A percentile compares a stretch with the other conserved stretches of the same genome.
Conservation (phyloP, 495 filamentous ascomycete genomes). For the Staphylotrichum tortipilum region DNA sequence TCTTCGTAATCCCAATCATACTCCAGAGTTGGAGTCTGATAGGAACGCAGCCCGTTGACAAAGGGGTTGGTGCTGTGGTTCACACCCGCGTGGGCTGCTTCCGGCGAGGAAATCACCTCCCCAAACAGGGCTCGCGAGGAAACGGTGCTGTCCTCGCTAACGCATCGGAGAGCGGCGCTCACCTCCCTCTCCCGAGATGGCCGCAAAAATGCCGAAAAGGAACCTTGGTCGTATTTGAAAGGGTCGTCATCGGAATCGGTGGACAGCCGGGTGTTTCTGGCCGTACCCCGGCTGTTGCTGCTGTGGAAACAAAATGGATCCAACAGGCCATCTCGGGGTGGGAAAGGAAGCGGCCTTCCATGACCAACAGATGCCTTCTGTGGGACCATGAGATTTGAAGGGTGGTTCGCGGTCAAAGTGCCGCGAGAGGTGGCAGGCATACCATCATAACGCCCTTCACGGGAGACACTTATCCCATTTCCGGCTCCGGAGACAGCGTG, state of each 20-base stretch:
- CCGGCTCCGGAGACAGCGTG: too few species aligned
- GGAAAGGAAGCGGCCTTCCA: background rate
- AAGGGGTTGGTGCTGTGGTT: slow-evolving; percentile 11
- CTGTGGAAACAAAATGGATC: background rate
- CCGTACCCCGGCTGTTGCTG: background rate
- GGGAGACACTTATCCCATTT: too few species aligned
- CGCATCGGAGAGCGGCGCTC: slow-evolving; percentile 17
- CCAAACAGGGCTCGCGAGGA: too few species aligned
- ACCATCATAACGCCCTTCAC: too few species aligned
- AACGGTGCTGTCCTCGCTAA: slow-evolving; percentile 8
- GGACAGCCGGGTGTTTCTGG: slow-evolving; percentile 5
- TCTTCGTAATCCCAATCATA: slow-evolving; percentile 9
- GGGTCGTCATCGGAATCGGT: slow-evolving; percentile 26
- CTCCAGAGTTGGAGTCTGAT: slow-evolving; percentile 1
- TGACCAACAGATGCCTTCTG: background rate
- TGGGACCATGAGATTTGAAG: background rate
- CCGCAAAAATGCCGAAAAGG: slow-evolving; percentile 18
- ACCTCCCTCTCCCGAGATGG: slow-evolving; percentile 22
- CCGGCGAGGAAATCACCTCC: too few species aligned
- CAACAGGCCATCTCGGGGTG: background rate
- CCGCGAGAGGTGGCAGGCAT: too few species aligned
- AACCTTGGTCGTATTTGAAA: slow-evolving; percentile 24
- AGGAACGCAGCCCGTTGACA: slow-evolving; percentile 8
- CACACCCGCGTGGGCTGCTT: background rate
- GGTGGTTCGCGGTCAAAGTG: background rate